Evolutionary conservation across 768 basidiomycete species (phyloP).

Genomic region (Trametes gibbosa): DNA sequence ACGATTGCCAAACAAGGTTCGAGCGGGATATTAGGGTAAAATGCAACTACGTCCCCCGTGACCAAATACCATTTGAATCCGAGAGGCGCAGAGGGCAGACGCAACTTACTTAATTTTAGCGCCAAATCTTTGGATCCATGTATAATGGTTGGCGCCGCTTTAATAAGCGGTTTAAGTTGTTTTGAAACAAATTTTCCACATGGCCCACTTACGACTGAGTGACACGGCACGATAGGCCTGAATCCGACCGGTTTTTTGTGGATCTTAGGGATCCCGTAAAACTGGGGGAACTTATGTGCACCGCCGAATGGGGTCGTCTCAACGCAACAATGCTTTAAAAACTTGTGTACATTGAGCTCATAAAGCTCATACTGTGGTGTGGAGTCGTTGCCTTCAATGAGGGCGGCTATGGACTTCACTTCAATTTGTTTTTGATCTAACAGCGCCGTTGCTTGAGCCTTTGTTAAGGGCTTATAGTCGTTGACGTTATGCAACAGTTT

Average conservation of each 20-base stretch:
- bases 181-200: slow-evolving; percentile 32
- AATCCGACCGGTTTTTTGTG: slow-evolving; percentile 33
- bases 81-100: not conserved
- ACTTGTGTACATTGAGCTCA: not conserved
- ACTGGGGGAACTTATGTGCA: slow-evolving; percentile 13
- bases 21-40: slow-evolving; percentile 31
- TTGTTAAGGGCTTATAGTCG: not conserved
- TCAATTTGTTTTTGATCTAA: not conserved
- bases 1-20: slow-evolving; percentile 24
- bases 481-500: not conserved
- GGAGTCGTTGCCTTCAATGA: no score
- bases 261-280: slow-evolving; percentile 35
- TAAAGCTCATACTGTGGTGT: no score
- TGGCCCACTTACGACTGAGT: slow-evolving; percentile 28
- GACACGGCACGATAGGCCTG: slow-evolving; percentile 33
- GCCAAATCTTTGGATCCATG: slow-evolving; percentile 34
- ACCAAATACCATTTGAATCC: slow-evolving; percentile 24
- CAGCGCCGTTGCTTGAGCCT: not conserved
- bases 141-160: slow-evolving; percentile 29
- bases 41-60: slow-evolving; percentile 35
- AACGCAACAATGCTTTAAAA: not conserved
- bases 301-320: not conserved
- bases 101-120: slow-evolving; percentile 31
- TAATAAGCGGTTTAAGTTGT: slow-evolving; percentile 31
- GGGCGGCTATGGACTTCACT: not conserved